Evolutionary conservation across 2,329 filamentous ascomycete species (phyloP).

Genomic region (Cercospora citrullina): DNA sequence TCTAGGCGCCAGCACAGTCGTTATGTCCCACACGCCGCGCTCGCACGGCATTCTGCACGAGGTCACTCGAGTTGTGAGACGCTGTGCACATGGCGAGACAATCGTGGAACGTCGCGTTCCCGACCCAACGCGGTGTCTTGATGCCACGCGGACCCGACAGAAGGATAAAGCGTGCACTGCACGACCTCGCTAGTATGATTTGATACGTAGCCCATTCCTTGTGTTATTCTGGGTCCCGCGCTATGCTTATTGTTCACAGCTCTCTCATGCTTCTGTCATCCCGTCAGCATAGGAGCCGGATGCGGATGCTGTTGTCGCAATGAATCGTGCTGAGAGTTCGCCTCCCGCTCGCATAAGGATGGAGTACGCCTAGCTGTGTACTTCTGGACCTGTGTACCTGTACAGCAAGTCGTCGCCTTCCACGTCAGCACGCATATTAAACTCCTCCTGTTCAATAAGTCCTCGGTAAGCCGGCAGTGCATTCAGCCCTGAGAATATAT

Average conservation of each 20-base stretch:
- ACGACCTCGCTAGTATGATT: conserved; percentile 6
- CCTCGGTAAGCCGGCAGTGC: conserved; percentile 10
- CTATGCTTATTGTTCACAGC: conserved; percentile 11
- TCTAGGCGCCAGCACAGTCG: conserved; percentile 9
- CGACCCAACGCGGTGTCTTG: conserved; percentile 12
- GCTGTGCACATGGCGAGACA: conserved; percentile 19
- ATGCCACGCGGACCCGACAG: conserved; percentile 15
- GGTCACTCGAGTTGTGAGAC: conserved; percentile 16
- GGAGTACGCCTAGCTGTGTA: conserved; percentile 6
- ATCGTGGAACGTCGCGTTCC: conserved; percentile 17
- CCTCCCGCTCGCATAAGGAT: neutral
- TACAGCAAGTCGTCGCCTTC: conserved; percentile 9
- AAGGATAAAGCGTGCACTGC: conserved; percentile 9
- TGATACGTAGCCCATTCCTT: conserved; percentile 1
- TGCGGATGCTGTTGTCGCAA: neutral
- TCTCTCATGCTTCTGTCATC: conserved; percentile 3
- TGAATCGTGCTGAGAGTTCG: neutral
- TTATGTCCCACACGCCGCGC: conserved; percentile 9
- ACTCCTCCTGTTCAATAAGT: neutral
- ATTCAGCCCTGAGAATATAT: conserved; percentile 7
- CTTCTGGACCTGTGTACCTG: conserved; percentile 4
- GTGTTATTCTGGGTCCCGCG: conserved; percentile 2
- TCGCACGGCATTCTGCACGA: conserved; percentile 15
- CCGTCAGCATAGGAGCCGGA: conserved; percentile 1
- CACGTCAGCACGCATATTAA: conserved; percentile 14